A percentile compares a stretch with the other conserved stretches of the same genome.
phyloP scores from a whole-genome alignment of 768 basidiomycete genomes.

The Cubamyces sp. region DNA sequence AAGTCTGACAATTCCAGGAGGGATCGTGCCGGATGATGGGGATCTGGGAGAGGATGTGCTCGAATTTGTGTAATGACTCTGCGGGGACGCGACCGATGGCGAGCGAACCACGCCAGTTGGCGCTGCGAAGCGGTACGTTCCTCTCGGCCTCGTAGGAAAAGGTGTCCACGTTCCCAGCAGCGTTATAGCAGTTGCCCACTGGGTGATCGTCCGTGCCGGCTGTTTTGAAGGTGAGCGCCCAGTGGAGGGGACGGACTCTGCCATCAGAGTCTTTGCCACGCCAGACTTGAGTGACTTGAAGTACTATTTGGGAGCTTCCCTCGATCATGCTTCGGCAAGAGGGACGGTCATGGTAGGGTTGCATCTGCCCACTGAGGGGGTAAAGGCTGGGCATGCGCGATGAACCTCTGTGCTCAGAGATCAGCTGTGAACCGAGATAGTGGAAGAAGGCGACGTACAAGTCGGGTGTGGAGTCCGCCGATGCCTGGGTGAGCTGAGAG shows the following conservation, averaged over 20 bases:
- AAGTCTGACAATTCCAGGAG: slow-evolving; percentile 29
- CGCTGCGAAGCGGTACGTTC: slow-evolving; percentile 17
- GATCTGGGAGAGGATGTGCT: slow-evolving; percentile 23
- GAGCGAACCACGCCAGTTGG: slow-evolving; percentile 25
- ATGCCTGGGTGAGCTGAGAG: no score
- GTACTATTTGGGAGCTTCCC: slow-evolving; percentile 11
- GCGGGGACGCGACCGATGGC: slow-evolving; percentile 22
- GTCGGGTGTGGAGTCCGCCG: no score
- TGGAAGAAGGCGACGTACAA: no score
- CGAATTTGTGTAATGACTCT: slow-evolving; percentile 18
- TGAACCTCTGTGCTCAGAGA: no score
- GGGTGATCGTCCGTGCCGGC: slow-evolving; percentile 20
- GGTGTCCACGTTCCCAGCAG: slow-evolving; percentile 26
- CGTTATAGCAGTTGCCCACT: slow-evolving; percentile 22
- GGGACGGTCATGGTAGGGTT: slow-evolving; percentile 9
- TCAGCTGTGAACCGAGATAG: no score
- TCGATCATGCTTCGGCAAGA: slow-evolving; percentile 13
- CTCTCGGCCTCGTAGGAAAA: slow-evolving; percentile 22
- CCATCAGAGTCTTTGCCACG: slow-evolving; percentile 23
- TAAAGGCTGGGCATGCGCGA: no score
- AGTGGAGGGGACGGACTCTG: slow-evolving; percentile 25
- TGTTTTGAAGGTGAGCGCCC: slow-evolving; percentile 28
- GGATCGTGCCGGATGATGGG: slow-evolving; percentile 23
- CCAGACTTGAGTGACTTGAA: slow-evolving; percentile 27
- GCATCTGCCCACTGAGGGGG: background rate